Evolutionary conservation across 441 rosid genomes (phyloP).

Genomic region (Corymbia citriodora): DNA sequence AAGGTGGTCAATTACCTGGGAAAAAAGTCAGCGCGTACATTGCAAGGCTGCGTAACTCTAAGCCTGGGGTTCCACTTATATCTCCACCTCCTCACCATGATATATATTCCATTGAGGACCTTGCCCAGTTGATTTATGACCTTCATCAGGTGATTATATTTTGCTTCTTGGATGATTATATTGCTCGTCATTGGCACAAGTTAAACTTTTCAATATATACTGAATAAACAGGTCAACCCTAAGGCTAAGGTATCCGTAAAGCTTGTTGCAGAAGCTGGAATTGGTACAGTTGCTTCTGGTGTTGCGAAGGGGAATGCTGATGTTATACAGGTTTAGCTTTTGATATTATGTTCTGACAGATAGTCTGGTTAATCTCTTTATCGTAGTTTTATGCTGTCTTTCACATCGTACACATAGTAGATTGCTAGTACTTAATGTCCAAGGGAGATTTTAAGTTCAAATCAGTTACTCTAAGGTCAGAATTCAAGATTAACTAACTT

Average conservation of each 20-base stretch:
- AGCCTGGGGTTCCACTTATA: conserved; percentile 99
- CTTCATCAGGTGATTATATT: conserved; percentile 80
- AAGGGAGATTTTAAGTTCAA: neutral
- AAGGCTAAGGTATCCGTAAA: conserved; percentile 98
- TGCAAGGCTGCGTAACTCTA: conserved; percentile 92
- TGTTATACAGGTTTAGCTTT: conserved; percentile 76
- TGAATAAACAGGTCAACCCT: conserved; percentile 71
- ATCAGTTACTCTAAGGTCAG: neutral
- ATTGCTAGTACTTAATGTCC: neutral
- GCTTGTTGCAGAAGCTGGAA: conserved; percentile 99
- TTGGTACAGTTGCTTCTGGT: conserved; percentile 98
- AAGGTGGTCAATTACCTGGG: conserved; percentile 98
- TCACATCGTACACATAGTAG: neutral
- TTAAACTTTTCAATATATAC: neutral
- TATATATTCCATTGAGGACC: conserved; percentile 97
- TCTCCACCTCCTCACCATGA: conserved; percentile 99
- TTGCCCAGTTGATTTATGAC: conserved; percentile 96
- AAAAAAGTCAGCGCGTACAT: conserved; percentile 99
- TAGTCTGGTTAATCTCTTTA: neutral
- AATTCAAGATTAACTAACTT: neutral
- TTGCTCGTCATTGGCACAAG: neutral
- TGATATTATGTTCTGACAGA: neutral
- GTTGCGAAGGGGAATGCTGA: conserved; percentile 99
- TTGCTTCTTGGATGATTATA: conserved; percentile 3
- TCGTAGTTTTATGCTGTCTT: neutral